Conservation (phyloP, 768 basidiomycete species). For the Coprinopsis sp. region DNA sequence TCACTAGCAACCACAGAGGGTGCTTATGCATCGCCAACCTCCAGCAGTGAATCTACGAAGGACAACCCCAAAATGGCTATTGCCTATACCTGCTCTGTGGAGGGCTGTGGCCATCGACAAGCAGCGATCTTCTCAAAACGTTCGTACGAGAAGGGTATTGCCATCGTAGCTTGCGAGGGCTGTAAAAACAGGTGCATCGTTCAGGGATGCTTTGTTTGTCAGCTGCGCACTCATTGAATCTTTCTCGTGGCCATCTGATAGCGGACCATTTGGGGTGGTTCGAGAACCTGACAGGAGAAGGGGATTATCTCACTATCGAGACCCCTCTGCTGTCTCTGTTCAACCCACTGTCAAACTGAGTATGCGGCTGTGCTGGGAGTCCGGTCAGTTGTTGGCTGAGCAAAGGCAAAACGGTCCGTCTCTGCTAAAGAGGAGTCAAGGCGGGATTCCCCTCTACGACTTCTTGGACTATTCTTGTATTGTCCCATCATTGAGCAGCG, state of each 20-base stretch:
- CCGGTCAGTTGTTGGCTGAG: too few species aligned
- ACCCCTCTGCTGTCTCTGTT: too few species aligned
- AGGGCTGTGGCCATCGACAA: constrained; percentile 67
- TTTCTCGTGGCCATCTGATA: constrained; percentile 60
- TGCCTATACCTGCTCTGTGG: constrained; percentile 84
- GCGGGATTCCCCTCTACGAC: too few species aligned
- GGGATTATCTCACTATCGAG: constrained; percentile 75
- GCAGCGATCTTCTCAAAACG: constrained; percentile 84
- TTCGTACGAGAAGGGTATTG: constrained; percentile 84
- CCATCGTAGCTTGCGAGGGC: constrained; percentile 85
- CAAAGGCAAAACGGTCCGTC: too few species aligned
- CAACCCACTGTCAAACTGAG: too few species aligned
- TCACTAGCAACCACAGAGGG: too few species aligned
- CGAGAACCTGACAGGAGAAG: constrained; percentile 71
- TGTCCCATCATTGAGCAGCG: too few species aligned
- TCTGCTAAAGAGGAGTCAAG: too few species aligned
- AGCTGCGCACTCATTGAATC: not conserved
- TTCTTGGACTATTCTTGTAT: too few species aligned
- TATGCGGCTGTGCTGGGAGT: too few species aligned
- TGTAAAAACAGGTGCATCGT: constrained; percentile 75
- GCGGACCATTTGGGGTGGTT: constrained; percentile 94
- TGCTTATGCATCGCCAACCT: not conserved
- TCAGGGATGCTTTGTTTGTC: not conserved
- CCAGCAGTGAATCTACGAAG: constrained; percentile 10
- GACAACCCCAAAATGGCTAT: constrained; percentile 64